Percentiles rank a stretch among this genome's conserved stretches.
Evolutionary conservation across 2,329 filamentous ascomycete genomes (phyloP).

Genomic region (Xylariaceae sp.): DNA sequence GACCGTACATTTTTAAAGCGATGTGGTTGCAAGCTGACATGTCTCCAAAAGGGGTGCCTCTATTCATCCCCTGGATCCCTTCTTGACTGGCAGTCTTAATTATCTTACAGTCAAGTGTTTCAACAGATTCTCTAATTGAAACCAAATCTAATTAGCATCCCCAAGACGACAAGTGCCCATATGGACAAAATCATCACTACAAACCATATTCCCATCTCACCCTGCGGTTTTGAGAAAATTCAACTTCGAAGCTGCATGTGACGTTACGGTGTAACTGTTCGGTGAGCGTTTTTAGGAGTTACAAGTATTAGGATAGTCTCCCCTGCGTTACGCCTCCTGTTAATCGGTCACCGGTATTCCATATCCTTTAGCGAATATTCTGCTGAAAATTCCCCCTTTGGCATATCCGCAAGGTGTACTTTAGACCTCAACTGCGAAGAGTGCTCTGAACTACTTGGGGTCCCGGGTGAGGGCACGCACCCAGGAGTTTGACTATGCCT

Average conservation of each 20-base stretch:
- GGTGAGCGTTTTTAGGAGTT: slow-evolving; percentile 24
- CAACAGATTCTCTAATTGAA: no score
- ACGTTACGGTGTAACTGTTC: slow-evolving; percentile 6
- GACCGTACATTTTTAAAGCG: background rate
- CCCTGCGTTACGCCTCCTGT: background rate
- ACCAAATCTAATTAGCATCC: no score
- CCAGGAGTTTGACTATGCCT: no score
- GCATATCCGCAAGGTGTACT: background rate
- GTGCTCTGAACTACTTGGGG: no score
- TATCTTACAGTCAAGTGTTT: no score
- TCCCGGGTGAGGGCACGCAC: no score
- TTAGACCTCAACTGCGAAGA: background rate
- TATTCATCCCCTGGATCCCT: background rate
- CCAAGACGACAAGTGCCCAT: no score
- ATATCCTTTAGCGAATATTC: background rate
- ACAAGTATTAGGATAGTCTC: slow-evolving; percentile 1
- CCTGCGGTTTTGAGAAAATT: no score
- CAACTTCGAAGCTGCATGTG: background rate
- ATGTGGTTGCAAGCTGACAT: no score
- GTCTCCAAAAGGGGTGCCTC: slow-evolving; percentile 5
- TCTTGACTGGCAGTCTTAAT: background rate
- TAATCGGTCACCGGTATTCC: background rate
- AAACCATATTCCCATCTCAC: background rate
- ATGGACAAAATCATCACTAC: no score
- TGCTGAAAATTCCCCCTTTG: no score